Base-by-base conservation (phyloP, 306 rosid species). In the Acacia confusa region DNA sequence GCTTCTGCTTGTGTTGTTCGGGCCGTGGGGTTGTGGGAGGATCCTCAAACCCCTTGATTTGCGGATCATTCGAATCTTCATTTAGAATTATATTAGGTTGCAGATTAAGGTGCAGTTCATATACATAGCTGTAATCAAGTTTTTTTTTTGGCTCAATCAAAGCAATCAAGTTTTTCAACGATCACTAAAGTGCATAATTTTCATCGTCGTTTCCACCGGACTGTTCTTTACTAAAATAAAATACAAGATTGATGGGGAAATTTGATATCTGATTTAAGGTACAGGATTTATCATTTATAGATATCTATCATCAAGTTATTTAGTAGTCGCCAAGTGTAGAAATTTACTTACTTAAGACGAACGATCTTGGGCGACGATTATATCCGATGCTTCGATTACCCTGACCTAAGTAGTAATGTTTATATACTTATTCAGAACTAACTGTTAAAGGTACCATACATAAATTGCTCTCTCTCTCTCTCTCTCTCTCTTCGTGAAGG, bases 1-100 rank as follows among this genome's bases (percentile, higher is more conserved):
- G 92, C 91, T 34, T 95, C 94, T 34, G 90, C 94, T 44, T 90
- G 82, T 32, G 30, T 92, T 12, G 90, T 93, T 3, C 83, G 97
- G 27, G 89, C 94, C 20, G 50, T 86, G 48, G 92, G 88, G 48
- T 79, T 90, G 82, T 88, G 90, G 94, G 89, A 87, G 77, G 81
- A 68, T 28, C 84, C 68, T 53, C 81, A 60, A 36, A 25, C 68
- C 55, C 86, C 12, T 72, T 73, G 36, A 83, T 66, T 73, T 32
- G 58, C 11, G 22, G 2, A 8, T 45, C 63, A 38, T 4, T 27
- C 14, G 9, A 27, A 20, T 27, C 2, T 25, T n/a, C 28, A 8
- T 61, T 61, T 27, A 9, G 65, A 22, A 58, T 58, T 61, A 27
- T 6, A 1, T 16, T 65, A 65, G 24, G 24, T 6, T 2, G 9